Evolutionary conservation across 2,329 filamentous ascomycete species (phyloP).

Genomic region (Colletotrichum liaoningense): DNA sequence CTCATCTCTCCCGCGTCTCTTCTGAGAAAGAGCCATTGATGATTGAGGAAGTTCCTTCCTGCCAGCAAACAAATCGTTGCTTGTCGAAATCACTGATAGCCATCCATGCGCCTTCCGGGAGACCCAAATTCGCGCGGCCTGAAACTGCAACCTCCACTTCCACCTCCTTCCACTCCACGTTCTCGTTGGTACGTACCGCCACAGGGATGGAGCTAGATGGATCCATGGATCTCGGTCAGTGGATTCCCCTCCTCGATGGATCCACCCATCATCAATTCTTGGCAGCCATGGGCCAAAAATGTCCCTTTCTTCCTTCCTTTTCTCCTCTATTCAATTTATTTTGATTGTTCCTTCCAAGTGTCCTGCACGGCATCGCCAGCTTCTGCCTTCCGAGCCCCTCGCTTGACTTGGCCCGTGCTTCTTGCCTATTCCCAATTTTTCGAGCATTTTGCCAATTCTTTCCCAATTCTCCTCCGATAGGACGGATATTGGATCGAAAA

Average conservation of each 20-base stretch:
- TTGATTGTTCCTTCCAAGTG: not conserved
- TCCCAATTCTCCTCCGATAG: not conserved
- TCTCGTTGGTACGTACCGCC: not conserved
- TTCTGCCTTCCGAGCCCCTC: not conserved
- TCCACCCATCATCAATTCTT: constrained; percentile 1
- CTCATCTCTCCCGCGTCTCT: not conserved
- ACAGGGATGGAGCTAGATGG: not conserved
- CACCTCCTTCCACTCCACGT: not conserved
- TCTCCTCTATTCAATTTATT: not conserved
- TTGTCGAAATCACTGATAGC: not conserved
- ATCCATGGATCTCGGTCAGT: not conserved
- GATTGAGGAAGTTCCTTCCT: not conserved
- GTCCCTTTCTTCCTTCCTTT: not conserved
- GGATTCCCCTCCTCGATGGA: not conserved
- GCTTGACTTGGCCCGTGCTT: not conserved
- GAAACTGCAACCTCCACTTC: constrained; percentile 23
- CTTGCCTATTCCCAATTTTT: not conserved
- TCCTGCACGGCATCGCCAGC: constrained; percentile 10
- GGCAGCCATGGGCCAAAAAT: not conserved
- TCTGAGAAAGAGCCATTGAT: not conserved
- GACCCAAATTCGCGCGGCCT: constrained; percentile 21
- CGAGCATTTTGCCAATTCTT: not conserved
- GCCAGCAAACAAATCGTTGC: not conserved
- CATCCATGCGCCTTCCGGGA: not conserved
- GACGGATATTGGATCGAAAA: not conserved